Conservation (phyloP, 2,329 filamentous ascomycete species). For the Juglanconis oblonga region DNA sequence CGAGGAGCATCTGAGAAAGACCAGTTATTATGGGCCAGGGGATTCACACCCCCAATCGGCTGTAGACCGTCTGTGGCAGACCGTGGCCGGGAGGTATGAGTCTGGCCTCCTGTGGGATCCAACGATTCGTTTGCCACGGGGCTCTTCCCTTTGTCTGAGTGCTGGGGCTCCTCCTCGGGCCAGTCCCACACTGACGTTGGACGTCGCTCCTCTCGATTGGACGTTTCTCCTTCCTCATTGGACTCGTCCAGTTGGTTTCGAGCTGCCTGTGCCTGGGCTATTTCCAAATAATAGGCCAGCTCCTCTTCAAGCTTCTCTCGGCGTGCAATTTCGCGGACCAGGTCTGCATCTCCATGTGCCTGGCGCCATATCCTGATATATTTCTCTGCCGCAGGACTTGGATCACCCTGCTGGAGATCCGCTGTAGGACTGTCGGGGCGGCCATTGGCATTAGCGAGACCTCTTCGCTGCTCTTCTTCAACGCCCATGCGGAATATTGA, state of each 20-base stretch:
- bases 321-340: conserved; percentile 59
- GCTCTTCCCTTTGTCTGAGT: conserved; percentile 14
- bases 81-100: conserved; percentile 39
- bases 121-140: neutral
- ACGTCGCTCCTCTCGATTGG: neutral
- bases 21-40: conserved; percentile 61
- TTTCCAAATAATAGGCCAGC: conserved; percentile 56
- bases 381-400: conserved; percentile 19
- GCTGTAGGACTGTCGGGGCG: conserved; percentile 26
- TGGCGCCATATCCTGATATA: conserved; percentile 57
- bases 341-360: conserved; percentile 56
- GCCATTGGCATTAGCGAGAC: neutral
- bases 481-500: neutral
- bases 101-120: conserved; percentile 12
- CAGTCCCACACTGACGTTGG: conserved; percentile 18
- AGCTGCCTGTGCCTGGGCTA: conserved; percentile 40
- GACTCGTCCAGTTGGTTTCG: conserved; percentile 13
- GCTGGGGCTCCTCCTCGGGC: neutral
- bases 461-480: neutral
- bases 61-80: conserved; percentile 57
- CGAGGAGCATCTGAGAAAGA: conserved; percentile 40
- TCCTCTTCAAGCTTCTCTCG: conserved; percentile 58
- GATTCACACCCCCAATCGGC: conserved; percentile 41
- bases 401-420: conserved; percentile 25
- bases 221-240: conserved; percentile 3